Evolutionary conservation across 179 eudicot species (phyloP).

Genomic region (Silene noctiflora): DNA sequence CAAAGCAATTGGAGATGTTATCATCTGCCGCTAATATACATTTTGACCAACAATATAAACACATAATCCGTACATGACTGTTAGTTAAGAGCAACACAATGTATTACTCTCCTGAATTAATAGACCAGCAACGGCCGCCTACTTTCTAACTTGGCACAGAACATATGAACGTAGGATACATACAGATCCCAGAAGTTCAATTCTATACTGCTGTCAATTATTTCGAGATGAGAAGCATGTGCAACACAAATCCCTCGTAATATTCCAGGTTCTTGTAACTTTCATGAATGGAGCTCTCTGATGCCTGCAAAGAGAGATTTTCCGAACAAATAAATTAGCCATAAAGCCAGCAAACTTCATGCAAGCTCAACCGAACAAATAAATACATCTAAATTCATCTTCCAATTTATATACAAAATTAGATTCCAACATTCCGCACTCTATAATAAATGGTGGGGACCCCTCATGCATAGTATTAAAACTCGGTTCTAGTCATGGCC

Average conservation of each 20-base stretch:
- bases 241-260: not conserved
- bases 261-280: not conserved
- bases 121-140: not conserved
- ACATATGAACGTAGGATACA: not conserved
- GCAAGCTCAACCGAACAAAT: no score
- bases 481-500: no score
- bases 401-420: not conserved
- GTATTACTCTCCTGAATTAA: not conserved
- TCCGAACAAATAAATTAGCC: not conserved
- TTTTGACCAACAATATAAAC: conserved; percentile 14
- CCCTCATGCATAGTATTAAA: not conserved
- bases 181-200: conserved; percentile 7
- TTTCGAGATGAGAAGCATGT: not conserved
- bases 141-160: not conserved
- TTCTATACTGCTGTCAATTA: not conserved
- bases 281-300: not conserved
- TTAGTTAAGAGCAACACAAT: not conserved
- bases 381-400: not conserved
- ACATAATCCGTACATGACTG: not conserved
- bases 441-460: not conserved
- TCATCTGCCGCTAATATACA: conserved; percentile 20
- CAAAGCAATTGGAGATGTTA: conserved; percentile 15
- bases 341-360: not conserved
- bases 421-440: not conserved
- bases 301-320: conserved; percentile 7